These are phyloP conservation scores for Gossypium rotundifolium DNA, from an alignment of 345 rosid genomes.

Conservation along the genomic window DNA sequence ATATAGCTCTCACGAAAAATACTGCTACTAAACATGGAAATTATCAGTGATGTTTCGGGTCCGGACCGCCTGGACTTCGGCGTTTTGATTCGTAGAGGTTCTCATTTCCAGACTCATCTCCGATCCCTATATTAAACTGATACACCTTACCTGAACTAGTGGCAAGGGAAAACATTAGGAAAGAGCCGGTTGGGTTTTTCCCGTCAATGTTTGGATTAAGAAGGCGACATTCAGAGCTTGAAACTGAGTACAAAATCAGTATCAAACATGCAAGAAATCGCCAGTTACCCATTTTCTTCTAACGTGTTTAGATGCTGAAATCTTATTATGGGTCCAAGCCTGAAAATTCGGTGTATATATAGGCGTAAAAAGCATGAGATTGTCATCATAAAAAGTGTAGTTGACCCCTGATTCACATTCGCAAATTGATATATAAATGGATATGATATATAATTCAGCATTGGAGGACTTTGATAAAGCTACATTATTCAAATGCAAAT, in stretches of 20 bases:
- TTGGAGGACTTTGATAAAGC: not conserved
- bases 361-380: not conserved
- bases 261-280: constrained; percentile 7
- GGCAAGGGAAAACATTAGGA: constrained; percentile 18
- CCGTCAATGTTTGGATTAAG: constrained; percentile 11
- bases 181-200: constrained; percentile 16
- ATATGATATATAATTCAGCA: not conserved
- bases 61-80: constrained; percentile 27
- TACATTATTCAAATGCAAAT: not conserved
- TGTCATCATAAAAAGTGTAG: not conserved
- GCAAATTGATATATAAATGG: not conserved
- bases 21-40: not conserved
- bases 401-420: constrained; percentile 1
- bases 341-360: constrained; percentile 1
- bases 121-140: not conserved
- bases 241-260: constrained; percentile 14
- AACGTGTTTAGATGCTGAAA: not conserved
- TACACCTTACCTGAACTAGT: constrained; percentile 6
- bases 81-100: constrained; percentile 12
- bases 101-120: not conserved
- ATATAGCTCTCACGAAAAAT: not conserved
- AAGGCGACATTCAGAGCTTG: constrained; percentile 12
- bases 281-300: constrained; percentile 11
- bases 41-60: constrained; percentile 22
- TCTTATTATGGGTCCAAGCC: not conserved